Percentiles rank a stretch among this genome's conserved stretches.
phyloP scores from a whole-genome alignment of 1,284 basidiomycete genomes.

The Salmacisia buchloeana region DNA sequence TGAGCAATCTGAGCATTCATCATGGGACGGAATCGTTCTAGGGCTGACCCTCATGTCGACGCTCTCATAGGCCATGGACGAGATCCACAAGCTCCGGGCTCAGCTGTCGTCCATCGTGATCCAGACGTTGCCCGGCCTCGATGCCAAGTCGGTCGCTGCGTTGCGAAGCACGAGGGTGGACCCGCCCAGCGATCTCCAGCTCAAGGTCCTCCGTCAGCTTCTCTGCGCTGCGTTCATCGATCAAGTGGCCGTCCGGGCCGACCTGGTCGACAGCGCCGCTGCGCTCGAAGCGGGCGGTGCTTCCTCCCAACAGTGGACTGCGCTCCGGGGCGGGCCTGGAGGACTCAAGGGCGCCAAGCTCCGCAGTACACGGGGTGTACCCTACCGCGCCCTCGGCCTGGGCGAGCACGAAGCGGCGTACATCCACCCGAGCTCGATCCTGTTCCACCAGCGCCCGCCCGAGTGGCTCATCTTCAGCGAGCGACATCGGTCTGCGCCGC shows the following conservation, averaged over 20 bases:
- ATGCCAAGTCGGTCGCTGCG: conserved; percentile 14
- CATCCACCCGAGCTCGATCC: conserved; percentile 80
- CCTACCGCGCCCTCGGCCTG: conserved; percentile 78
- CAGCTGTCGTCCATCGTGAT: conserved; percentile 57
- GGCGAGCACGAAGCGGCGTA: conserved; percentile 70
- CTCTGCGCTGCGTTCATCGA: conserved; percentile 88
- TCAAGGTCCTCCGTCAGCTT: conserved; percentile 85
- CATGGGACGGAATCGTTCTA: background rate
- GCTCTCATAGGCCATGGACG: conserved; percentile 75
- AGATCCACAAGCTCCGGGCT: conserved; percentile 91
- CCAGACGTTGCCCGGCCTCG: conserved; percentile 22
- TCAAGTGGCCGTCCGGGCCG: conserved; percentile 87
- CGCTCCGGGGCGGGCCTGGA: conserved; percentile 24
- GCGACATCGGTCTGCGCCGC: conserved; percentile 58
- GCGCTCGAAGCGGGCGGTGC: conserved; percentile 29
- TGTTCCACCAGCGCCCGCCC: conserved; percentile 69
- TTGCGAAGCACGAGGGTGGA: conserved; percentile 13
- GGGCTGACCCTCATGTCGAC: background rate
- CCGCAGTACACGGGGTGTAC: conserved; percentile 69
- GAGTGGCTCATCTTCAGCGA: conserved; percentile 84
- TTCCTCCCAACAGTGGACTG: conserved; percentile 53
- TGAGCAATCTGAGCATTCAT: conserved; percentile 48
- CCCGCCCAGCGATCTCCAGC: conserved; percentile 55
- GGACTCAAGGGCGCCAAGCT: conserved; percentile 56
- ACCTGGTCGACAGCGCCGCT: conserved; percentile 58